These are phyloP conservation scores for Ceratobasidium sp. DNA, from an alignment of 1,284 basidiomycete genomes.

Conservation along the genomic window DNA sequence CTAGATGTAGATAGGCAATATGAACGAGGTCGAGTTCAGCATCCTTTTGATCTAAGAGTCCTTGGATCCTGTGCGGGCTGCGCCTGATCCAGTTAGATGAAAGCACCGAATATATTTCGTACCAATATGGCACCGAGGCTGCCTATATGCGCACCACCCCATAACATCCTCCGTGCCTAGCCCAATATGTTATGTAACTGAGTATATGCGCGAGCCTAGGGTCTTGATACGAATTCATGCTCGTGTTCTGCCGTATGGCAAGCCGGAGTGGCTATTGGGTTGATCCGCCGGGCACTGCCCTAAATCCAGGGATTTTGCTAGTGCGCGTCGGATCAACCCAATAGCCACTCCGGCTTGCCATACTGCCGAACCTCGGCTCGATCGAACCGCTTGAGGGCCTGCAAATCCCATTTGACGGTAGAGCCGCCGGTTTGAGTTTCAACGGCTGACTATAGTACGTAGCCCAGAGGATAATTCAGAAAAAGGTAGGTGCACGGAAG, in stretches of 20 bases:
- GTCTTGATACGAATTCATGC: neutral
- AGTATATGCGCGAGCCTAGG: too few relatives aligned
- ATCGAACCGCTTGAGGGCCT: neutral
- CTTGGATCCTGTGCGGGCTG: neutral
- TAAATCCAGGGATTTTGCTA: too few relatives aligned
- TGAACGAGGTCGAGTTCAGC: neutral
- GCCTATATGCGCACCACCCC: conserved; percentile 13
- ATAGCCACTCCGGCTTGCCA: too few relatives aligned
- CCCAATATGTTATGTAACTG: neutral
- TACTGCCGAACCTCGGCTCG: neutral
- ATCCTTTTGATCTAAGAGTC: neutral
- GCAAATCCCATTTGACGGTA: neutral
- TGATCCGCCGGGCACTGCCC: too few relatives aligned
- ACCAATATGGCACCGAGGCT: neutral
- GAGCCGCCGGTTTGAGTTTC: neutral
- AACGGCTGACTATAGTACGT: neutral
- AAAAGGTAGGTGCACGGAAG: too few relatives aligned
- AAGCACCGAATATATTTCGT: neutral
- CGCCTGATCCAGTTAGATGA: neutral
- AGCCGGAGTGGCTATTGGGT: too few relatives aligned
- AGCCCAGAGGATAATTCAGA: neutral
- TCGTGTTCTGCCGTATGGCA: neutral
- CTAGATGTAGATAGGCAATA: neutral
- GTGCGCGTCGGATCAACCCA: too few relatives aligned
- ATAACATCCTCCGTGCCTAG: neutral